Evolutionary conservation across 345 rosid genomes (phyloP).

Genomic region (Aquilaria sinensis): DNA sequence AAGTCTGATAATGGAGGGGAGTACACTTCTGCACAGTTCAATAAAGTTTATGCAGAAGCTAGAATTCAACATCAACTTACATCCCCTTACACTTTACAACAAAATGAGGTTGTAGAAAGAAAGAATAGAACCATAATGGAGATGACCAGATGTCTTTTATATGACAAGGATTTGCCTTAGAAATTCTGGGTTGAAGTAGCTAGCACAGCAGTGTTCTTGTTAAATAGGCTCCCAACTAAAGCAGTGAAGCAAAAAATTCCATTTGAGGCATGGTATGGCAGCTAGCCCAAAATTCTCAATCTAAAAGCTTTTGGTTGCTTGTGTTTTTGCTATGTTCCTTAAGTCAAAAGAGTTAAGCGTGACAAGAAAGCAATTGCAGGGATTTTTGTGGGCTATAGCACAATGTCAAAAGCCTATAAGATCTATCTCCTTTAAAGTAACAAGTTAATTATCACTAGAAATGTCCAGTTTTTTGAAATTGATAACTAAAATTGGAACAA

Average conservation of each 20-base stretch:
- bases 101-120: not conserved
- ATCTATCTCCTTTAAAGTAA: not conserved
- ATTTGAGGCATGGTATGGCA: constrained; percentile 1
- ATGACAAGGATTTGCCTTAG: not conserved
- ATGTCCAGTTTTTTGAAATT: not conserved
- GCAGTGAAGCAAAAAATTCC: not conserved
- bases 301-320: constrained; percentile 5
- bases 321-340: not conserved
- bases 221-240: constrained; percentile 9
- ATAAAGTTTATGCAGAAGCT: no score
- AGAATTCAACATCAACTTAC: no score
- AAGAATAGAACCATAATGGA: not conserved
- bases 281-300: not conserved
- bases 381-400: not conserved
- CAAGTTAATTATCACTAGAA: not conserved
- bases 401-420: not conserved
- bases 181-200: not conserved
- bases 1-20: no score
- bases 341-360: not conserved
- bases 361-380: not conserved
- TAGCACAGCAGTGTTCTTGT: constrained; percentile 1
- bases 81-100: not conserved
- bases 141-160: not conserved
- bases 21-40: no score
- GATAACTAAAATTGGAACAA: not conserved